A percentile compares a stretch with the other conserved stretches of the same genome.
Conservation (phyloP, 306 rosid species). For the Dryas octopetala region DNA sequence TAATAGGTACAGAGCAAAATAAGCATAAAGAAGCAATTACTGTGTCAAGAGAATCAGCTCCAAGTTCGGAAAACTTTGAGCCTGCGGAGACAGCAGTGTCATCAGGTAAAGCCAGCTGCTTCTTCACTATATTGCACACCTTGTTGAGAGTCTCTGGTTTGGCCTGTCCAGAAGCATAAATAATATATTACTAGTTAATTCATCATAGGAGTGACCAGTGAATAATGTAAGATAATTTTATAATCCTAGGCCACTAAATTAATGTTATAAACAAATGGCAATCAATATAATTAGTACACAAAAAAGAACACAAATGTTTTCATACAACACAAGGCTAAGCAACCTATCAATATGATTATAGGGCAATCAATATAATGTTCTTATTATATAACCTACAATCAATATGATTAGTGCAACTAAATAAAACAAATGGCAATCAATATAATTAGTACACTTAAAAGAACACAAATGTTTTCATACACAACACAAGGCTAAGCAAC, state of each 20-base stretch:
- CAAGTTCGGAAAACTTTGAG: conserved; percentile 77
- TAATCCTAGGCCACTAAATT: neutral
- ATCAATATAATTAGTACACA: neutral
- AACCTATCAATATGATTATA: too few relatives aligned
- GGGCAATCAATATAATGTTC: too few relatives aligned
- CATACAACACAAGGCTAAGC: neutral
- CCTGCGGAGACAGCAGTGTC: conserved; percentile 50
- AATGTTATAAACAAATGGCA: neutral
- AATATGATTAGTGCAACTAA: too few relatives aligned
- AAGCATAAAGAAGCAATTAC: conserved; percentile 35
- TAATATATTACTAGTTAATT: neutral
- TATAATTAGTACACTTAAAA: neutral
- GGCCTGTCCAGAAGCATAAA: conserved; percentile 50
- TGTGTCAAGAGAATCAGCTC: conserved; percentile 98
- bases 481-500: neutral
- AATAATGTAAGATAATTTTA: neutral
- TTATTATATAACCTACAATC: too few relatives aligned
- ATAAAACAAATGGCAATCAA: neutral
- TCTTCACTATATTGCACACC: conserved; percentile 75
- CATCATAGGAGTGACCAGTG: neutral
- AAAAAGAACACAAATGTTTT: neutral
- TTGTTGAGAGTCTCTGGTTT: conserved; percentile 77
- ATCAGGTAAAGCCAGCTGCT: conserved; percentile 78
- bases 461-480: neutral
- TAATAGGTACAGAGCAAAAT: neutral